Percentiles rank a stretch among this genome's conserved stretches.
These are phyloP conservation scores for Alnus rubra DNA, from an alignment of 306 rosid genomes.

Conservation along the genomic window DNA sequence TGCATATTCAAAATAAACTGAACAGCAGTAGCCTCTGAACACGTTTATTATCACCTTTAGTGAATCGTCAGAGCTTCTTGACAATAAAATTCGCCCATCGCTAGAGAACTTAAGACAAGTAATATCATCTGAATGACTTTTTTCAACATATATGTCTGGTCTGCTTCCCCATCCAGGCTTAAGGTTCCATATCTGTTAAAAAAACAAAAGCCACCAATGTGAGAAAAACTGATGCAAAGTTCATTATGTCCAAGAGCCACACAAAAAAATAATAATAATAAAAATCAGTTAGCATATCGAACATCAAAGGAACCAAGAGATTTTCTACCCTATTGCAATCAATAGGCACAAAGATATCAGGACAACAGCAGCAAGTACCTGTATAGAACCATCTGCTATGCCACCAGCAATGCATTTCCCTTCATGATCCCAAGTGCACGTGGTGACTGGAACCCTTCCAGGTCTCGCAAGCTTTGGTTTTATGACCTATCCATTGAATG, in stretches of 20 bases:
- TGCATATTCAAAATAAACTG: constrained; percentile 14
- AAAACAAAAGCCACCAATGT: constrained; percentile 25
- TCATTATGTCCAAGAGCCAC: constrained; percentile 14
- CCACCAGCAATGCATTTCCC: constrained; percentile 92
- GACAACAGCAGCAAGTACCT: constrained; percentile 46
- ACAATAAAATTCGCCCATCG: constrained; percentile 69
- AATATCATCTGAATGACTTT: constrained; percentile 76
- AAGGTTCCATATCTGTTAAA: constrained; percentile 72
- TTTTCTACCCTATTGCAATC: constrained; percentile 7
- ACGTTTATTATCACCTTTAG: constrained; percentile 58
- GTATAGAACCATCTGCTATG: constrained; percentile 94
- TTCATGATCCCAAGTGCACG: constrained; percentile 86
- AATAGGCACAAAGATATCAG: constrained; percentile 10
- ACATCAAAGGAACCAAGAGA: neutral
- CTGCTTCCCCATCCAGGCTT: constrained; percentile 99
- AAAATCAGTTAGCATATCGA: neutral
- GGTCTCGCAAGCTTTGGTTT: constrained; percentile 90
- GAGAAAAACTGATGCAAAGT: constrained; percentile 19
- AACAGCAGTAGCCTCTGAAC: constrained; percentile 8
- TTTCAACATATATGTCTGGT: constrained; percentile 72
- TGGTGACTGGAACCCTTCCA: constrained; percentile 90
- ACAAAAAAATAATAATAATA: neutral
- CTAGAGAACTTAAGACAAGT: constrained; percentile 74
- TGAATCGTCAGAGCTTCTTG: constrained; percentile 84
- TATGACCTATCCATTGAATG: constrained; percentile 64